Evolutionary conservation across 176 grass and related monocot species (phyloP).

Genomic region (Hordeum vulgare): MorexV3_pseudomolecules_assembly NC_058519.1:633703453-633703952

Average conservation of each 20-base stretch:
- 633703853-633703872: too few species aligned
- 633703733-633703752: too few species aligned
- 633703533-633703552: too few species aligned
- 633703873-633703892: too few species aligned
- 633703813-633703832: too few species aligned
- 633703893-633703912: too few species aligned
- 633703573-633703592: background rate
- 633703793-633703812: too few species aligned
- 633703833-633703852: too few species aligned
- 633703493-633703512: background rate
- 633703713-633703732: background rate
- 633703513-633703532: conserved; percentile 7
- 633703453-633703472: background rate
- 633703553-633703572: background rate
- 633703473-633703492: background rate
- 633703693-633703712: background rate
- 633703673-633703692: background rate
- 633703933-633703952: too few species aligned
- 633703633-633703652: background rate
- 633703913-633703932: too few species aligned
- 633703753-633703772: too few species aligned
- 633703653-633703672: background rate
- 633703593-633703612: background rate
- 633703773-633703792: too few species aligned
- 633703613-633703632: background rate